Percentiles rank a stretch among this genome's conserved stretches.
Evolutionary conservation across 1,139 yeast species (phyloP).

Genomic region (Candida sanyaensis): DNA sequence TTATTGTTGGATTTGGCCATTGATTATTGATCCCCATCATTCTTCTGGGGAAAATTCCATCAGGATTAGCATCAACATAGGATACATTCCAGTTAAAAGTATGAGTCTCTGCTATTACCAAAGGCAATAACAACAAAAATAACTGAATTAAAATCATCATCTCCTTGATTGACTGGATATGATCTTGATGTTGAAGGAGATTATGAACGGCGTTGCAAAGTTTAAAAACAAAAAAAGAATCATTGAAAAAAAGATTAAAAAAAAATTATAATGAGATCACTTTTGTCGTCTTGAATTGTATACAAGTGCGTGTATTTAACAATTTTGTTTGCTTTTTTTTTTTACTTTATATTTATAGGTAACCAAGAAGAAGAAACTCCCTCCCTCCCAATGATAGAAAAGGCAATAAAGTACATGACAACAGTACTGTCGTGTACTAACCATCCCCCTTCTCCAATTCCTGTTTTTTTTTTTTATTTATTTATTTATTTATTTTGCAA

Average conservation of each 20-base stretch:
- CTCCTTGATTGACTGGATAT: background rate
- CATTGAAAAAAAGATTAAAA: background rate
- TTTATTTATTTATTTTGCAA: background rate
- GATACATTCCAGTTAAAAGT: conserved; percentile 72
- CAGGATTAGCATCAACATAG: conserved; percentile 74
- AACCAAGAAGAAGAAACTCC: too few species aligned
- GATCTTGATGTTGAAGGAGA: background rate
- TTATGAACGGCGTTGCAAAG: background rate
- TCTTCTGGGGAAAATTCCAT: conserved; percentile 64
- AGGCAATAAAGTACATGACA: too few species aligned
- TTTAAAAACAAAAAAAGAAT: background rate
- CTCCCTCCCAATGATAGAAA: too few species aligned
- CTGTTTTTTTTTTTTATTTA: background rate
- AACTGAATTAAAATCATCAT: background rate
- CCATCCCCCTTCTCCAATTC: too few species aligned
- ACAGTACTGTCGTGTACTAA: too few species aligned
- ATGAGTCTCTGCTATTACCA: conserved; percentile 54
- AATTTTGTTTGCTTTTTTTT: too few species aligned
- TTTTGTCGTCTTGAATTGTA: too few species aligned
- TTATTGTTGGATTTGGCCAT: conserved; percentile 84
- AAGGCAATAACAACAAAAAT: background rate
- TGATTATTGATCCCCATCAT: conserved; percentile 80
- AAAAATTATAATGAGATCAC: too few species aligned
- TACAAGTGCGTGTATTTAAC: too few species aligned
- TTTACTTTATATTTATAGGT: too few species aligned